phyloP scores from a whole-genome alignment of 306 rosid genomes.

The Trifolium fragiferum region DNA sequence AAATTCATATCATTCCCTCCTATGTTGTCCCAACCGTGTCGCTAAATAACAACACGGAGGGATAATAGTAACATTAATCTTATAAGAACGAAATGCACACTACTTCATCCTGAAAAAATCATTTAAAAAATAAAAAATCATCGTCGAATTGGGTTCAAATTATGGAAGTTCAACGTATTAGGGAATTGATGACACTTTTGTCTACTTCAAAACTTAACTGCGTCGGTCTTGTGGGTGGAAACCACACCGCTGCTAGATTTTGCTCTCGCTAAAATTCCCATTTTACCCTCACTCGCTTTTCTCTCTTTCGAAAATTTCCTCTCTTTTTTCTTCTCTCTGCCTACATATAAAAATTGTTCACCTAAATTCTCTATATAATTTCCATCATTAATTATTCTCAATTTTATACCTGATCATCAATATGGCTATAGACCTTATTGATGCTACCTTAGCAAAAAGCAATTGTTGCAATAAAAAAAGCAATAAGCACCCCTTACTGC shows the following conservation, averaged over 20 bases:
- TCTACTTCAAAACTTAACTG: conserved; percentile 49
- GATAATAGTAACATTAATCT: not conserved
- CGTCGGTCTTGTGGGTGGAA: conserved; percentile 83
- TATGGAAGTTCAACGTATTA: conserved; percentile 80
- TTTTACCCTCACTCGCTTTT: not conserved
- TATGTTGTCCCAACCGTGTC: conserved; percentile 4
- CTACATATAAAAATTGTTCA: not conserved
- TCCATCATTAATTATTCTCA: not conserved
- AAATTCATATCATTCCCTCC: conserved; percentile 16
- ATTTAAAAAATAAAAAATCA: not conserved
- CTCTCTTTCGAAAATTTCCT: not conserved
- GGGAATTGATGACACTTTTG: conserved; percentile 64
- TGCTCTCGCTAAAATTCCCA: conserved; percentile 65
- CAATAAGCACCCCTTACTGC: too few relatives aligned
- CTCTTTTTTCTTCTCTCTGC: not conserved
- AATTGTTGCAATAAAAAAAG: too few relatives aligned
- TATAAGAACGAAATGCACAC: not conserved
- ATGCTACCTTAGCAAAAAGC: conserved; percentile 43
- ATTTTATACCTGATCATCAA: not conserved
- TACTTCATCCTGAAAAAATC: not conserved
- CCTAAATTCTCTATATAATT: not conserved
- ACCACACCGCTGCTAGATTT: conserved; percentile 84
- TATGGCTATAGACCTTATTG: conserved; percentile 49
- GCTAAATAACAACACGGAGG: not conserved
- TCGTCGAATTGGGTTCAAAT: conserved; percentile 52